These are phyloP conservation scores for Microbotryum silenes-acaulis DNA, from an alignment of 1,284 basidiomycete species.

Conservation along the genomic window DNA sequence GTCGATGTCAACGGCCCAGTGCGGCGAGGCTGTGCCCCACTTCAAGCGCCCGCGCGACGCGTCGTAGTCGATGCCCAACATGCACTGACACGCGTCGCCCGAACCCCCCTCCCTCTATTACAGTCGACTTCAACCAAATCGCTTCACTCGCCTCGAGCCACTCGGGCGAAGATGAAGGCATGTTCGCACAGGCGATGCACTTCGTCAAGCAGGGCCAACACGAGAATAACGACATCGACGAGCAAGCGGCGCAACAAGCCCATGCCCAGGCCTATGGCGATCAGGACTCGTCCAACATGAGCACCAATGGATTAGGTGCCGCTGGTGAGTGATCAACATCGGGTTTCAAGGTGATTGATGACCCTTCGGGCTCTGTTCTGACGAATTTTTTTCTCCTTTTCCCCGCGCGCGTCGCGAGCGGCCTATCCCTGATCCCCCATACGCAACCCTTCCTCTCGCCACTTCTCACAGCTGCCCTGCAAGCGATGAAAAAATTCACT, in stretches of 20 bases:
- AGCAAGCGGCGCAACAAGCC: conserved; percentile 25
- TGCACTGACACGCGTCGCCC: too few relatives aligned
- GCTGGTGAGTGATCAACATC: conserved; percentile 11
- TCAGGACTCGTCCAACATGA: conserved; percentile 21
- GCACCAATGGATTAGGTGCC: conserved; percentile 19
- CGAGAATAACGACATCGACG: conserved; percentile 30
- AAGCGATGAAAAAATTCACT: conserved; percentile 32
- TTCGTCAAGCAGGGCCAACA: background rate
- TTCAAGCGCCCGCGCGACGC: too few relatives aligned
- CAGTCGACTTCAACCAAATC: too few relatives aligned
- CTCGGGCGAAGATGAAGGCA: too few relatives aligned
- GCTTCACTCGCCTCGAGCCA: too few relatives aligned
- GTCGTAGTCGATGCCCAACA: too few relatives aligned
- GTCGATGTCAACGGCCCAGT: too few relatives aligned
- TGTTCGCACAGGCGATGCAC: too few relatives aligned
- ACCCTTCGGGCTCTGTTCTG: too few relatives aligned
- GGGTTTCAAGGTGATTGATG: too few relatives aligned
- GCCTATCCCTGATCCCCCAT: background rate
- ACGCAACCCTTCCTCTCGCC: background rate
- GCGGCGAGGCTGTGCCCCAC: too few relatives aligned
- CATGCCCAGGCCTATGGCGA: conserved; percentile 32
- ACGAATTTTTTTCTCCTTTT: background rate
- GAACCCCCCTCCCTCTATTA: too few relatives aligned
- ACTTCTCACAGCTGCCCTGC: conserved; percentile 16
- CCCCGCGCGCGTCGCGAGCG: background rate